Evolutionary conservation across 2,329 filamentous ascomycete species (phyloP).

Genomic region (Fusarium tuaranense): DNA sequence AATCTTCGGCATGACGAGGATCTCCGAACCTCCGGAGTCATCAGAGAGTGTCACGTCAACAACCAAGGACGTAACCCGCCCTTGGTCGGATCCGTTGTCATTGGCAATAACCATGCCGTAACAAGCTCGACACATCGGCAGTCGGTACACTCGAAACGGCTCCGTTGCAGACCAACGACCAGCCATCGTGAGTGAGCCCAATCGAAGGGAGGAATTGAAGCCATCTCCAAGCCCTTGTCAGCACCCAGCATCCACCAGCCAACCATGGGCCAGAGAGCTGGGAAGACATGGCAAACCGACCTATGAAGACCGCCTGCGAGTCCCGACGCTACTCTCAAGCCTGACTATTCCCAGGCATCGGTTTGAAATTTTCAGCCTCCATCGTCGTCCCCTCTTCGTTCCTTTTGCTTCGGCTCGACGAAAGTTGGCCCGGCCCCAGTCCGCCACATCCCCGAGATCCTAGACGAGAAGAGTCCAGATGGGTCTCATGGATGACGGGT

Average conservation of each 20-base stretch:
- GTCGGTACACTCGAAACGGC: not conserved
- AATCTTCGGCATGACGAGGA: not conserved
- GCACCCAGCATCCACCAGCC: not conserved
- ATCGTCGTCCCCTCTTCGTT: not conserved
- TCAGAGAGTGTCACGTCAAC: not conserved
- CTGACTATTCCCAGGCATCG: not conserved
- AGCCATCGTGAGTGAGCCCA: conserved; percentile 9
- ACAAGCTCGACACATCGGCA: not conserved
- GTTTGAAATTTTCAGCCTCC: conserved; percentile 4
- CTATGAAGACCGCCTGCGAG: not conserved
- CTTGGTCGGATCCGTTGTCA: not conserved
- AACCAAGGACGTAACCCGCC: not conserved
- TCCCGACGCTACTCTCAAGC: not conserved
- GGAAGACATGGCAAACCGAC: not conserved
- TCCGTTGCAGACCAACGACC: not conserved
- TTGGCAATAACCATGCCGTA: not conserved
- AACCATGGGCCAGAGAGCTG: not conserved
- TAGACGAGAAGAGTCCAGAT: conserved; percentile 5
- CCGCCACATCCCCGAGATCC: conserved; percentile 1
- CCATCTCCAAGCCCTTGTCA: not conserved
- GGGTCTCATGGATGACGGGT: conserved; percentile 4
- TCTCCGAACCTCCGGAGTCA: conserved; percentile 8
- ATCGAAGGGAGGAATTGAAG: conserved; percentile 2
- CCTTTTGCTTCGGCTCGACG: conserved; percentile 2
- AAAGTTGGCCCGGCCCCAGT: conserved; percentile 14